Evolutionary conservation across 108 stramenopile species (phyloP).

Genomic region (Pseudonitzschia multiseries): DNA sequence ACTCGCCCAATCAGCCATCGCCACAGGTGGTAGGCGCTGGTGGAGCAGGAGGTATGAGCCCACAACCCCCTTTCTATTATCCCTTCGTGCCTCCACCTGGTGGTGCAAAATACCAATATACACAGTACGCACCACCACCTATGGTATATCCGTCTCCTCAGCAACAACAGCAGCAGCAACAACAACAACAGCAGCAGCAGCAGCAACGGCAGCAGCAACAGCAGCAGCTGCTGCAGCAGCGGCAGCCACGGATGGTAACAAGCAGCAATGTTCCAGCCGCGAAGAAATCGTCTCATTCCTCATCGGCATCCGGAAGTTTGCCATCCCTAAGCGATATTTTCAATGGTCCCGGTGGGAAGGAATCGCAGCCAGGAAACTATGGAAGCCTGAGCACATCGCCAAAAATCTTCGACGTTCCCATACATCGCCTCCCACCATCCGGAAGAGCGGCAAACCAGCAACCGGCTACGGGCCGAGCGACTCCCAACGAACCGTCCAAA

Average conservation of each 20-base stretch:
- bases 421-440: not conserved
- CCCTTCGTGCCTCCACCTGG: not conserved
- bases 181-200: not conserved
- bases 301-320: not conserved
- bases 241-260: not conserved
- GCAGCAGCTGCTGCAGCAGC: conserved; percentile 14
- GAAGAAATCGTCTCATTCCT: conserved; percentile 1
- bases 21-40: not conserved
- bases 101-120: conserved; percentile 8
- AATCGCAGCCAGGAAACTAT: conserved; percentile 8
- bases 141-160: not conserved
- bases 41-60: not conserved
- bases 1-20: conserved; percentile 8
- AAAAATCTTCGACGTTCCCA: conserved; percentile 29
- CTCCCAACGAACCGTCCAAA: not conserved
- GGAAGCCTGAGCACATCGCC: conserved; percentile 18
- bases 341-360: conserved; percentile 5
- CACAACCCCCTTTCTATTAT: conserved; percentile 13
- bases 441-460: not conserved
- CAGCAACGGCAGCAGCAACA: not conserved
- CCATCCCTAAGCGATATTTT: conserved; percentile 9
- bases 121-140: no score
- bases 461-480: conserved; percentile 6
- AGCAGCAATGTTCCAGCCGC: not conserved
- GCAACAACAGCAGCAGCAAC: not conserved